These are phyloP conservation scores for Euphorbia pulcherrima DNA, from an alignment of 345 rosid species.

Conservation along the genomic window DNA sequence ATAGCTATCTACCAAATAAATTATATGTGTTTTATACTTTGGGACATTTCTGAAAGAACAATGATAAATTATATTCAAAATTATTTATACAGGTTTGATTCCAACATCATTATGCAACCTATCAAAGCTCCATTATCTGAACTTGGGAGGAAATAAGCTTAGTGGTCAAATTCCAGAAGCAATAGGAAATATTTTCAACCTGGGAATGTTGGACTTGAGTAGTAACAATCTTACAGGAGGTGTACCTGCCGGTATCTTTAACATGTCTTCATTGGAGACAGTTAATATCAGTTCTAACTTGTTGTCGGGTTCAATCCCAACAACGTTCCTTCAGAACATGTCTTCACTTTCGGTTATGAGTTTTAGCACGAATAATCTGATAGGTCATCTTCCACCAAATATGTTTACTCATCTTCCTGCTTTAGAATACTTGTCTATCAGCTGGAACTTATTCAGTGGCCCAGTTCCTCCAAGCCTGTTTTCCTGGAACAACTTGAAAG, in stretches of 20 bases:
- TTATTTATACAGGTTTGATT: background rate
- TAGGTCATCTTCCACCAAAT: background rate
- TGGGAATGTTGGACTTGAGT: background rate
- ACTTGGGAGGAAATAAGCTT: background rate
- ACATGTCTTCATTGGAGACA: background rate
- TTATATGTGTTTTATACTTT: too few species aligned
- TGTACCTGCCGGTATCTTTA: background rate
- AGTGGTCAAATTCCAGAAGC: background rate
- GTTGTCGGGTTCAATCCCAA: conserved; percentile 1
- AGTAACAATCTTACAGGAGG: background rate
- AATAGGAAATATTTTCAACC: background rate
- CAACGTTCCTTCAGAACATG: background rate
- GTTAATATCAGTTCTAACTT: background rate
- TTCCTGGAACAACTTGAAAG: background rate
- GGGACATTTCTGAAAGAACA: too few species aligned
- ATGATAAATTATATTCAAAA: too few species aligned
- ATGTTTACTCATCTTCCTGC: background rate
- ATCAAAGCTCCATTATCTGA: background rate
- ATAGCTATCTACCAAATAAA: too few species aligned
- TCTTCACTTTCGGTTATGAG: background rate
- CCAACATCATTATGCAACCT: background rate
- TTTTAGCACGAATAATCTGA: background rate
- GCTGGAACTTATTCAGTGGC: conserved; percentile 1
- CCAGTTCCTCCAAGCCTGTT: conserved; percentile 5
- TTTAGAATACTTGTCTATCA: background rate